Evolutionary conservation across 2,329 filamentous ascomycete species (phyloP).

Genomic region (Arthrobotrys pseudoclavata): DNA sequence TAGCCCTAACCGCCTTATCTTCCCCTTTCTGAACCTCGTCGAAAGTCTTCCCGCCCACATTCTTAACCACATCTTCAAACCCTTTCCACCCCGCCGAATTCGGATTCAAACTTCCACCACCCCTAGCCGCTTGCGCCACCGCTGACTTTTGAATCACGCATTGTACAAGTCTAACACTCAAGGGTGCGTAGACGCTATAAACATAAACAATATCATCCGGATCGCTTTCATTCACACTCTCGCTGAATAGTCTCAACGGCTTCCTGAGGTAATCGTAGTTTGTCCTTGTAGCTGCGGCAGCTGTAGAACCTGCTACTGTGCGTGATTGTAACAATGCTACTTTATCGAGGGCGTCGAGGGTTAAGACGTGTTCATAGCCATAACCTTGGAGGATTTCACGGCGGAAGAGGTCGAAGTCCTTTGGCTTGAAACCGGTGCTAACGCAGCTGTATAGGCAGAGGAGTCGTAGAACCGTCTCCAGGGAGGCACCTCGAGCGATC

Average conservation of each 20-base stretch:
- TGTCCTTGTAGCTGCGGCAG: slow-evolving; percentile 77
- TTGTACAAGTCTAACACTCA: slow-evolving; percentile 91
- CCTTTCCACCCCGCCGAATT: slow-evolving; percentile 80
- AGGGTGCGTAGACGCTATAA: slow-evolving; percentile 94
- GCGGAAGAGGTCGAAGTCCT: slow-evolving; percentile 90
- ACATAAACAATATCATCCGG: slow-evolving; percentile 98
- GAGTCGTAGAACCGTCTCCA: slow-evolving; percentile 84
- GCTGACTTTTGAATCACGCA: slow-evolving; percentile 92
- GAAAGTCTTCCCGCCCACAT: slow-evolving; percentile 88
- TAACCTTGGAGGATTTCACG: slow-evolving; percentile 91
- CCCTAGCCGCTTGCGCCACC: slow-evolving; percentile 78
- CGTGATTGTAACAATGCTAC: slow-evolving; percentile 85
- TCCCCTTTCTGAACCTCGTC: slow-evolving; percentile 93
- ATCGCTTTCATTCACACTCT: slow-evolving; percentile 95
- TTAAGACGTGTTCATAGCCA: slow-evolving; percentile 93
- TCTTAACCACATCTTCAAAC: slow-evolving; percentile 91
- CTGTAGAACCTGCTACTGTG: slow-evolving; percentile 80
- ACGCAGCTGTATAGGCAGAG: slow-evolving; percentile 93
- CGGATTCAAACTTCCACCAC: slow-evolving; percentile 68
- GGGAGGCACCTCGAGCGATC: slow-evolving; percentile 85
- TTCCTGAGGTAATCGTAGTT: slow-evolving; percentile 93
- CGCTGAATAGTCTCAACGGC: slow-evolving; percentile 87
- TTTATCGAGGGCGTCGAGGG: slow-evolving; percentile 87
- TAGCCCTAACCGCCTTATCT: slow-evolving; percentile 89
- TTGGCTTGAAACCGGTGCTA: slow-evolving; percentile 85